phyloP scores from a whole-genome alignment of 1,284 basidiomycete genomes.

The Microbotryum violaceum region DNA sequence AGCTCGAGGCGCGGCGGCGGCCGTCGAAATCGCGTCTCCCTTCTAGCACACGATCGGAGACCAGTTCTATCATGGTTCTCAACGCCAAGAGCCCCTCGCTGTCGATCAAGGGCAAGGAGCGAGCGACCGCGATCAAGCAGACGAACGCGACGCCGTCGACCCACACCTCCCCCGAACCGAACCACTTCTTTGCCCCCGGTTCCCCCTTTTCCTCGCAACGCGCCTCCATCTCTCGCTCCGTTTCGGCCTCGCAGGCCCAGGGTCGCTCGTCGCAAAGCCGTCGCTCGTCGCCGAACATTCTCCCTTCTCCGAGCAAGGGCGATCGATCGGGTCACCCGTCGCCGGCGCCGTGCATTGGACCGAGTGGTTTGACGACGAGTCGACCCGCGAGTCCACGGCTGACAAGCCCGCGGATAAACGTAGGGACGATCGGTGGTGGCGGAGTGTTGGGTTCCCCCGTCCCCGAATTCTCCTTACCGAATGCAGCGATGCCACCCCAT shows the following conservation, averaged over 20 bases:
- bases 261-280: not conserved
- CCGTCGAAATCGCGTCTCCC: slow-evolving; percentile 2
- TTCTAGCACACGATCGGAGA: not conserved
- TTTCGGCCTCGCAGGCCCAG: not conserved
- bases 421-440: too few relatives aligned
- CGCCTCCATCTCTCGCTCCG: not conserved
- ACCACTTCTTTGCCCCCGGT: slow-evolving; percentile 2
- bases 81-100: not conserved
- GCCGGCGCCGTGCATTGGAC: too few relatives aligned
- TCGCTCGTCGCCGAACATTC: too few relatives aligned
- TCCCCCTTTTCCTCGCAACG: not conserved
- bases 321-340: too few relatives aligned
- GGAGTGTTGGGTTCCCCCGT: slow-evolving; percentile 7
- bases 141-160: slow-evolving; percentile 6
- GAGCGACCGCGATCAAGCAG: not conserved
- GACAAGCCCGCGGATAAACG: not conserved
- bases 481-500: not conserved
- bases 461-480: slow-evolving; percentile 14
- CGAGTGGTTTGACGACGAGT: slow-evolving; percentile 12
- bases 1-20: slow-evolving; percentile 8
- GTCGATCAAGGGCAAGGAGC: slow-evolving; percentile 24
- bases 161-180: slow-evolving; percentile 9
- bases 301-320: too few relatives aligned
- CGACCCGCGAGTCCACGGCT: slow-evolving; percentile 19
- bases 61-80: not conserved